A percentile compares a stretch with the other conserved stretches of the same genome.
phyloP scores from a whole-genome alignment of 352 stramenopile species.

The Aphanomyces euteiches region DNA sequence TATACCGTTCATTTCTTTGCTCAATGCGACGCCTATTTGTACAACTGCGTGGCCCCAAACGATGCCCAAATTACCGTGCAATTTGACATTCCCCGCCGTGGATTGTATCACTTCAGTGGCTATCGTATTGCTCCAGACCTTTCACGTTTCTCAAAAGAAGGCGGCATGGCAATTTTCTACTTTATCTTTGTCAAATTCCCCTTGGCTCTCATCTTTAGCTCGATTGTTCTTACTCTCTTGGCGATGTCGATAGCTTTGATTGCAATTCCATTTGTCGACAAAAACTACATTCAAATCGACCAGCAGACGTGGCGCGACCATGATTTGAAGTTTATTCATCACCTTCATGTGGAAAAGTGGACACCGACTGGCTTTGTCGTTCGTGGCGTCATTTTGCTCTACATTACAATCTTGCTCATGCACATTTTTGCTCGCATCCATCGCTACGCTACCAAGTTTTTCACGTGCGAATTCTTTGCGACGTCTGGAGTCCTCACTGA shows the following conservation, averaged over 20 bases:
- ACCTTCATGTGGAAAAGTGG: background rate
- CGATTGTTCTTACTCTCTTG: constrained; percentile 39
- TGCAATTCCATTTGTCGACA: constrained; percentile 40
- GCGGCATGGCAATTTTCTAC: constrained; percentile 51
- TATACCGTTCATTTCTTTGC: constrained; percentile 50
- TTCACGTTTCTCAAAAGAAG: constrained; percentile 40
- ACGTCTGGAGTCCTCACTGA: constrained; percentile 4
- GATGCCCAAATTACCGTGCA: constrained; percentile 36
- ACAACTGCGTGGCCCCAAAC: constrained; percentile 56
- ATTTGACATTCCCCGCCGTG: constrained; percentile 16
- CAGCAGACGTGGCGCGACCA: background rate
- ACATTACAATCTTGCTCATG: constrained; percentile 15
- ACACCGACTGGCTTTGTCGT: background rate
- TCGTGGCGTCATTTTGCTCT: constrained; percentile 4
- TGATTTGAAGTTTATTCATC: background rate
- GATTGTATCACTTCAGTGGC: constrained; percentile 36
- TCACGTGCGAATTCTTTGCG: constrained; percentile 24
- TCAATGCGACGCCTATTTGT: constrained; percentile 51
- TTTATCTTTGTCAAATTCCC: constrained; percentile 60
- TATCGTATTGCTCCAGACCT: constrained; percentile 53
- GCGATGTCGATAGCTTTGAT: constrained; percentile 31
- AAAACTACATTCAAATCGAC: background rate
- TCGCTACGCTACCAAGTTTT: constrained; percentile 27
- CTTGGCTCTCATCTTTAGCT: constrained; percentile 45
- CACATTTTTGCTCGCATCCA: constrained; percentile 13